phyloP scores from a whole-genome alignment of 2,329 filamentous ascomycete species.

The Fusarium brevicatenulatum region DNA sequence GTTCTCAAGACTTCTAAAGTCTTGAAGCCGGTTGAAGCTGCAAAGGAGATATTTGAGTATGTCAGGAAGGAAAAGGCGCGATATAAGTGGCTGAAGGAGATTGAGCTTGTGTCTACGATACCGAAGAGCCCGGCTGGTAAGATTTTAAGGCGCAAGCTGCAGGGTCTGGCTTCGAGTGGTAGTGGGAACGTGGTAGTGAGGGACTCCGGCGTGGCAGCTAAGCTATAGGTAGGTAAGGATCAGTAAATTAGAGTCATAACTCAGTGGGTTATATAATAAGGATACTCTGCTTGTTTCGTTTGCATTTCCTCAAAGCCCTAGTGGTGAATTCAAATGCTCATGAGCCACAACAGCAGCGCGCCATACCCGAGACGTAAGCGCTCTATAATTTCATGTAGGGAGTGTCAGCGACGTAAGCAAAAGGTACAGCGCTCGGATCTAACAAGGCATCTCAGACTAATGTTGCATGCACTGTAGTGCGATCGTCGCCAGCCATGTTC shows the following conservation, averaged over 20 bases:
- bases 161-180: accelerated
- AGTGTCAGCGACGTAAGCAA: too few species aligned
- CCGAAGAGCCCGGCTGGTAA: constrained; percentile 7
- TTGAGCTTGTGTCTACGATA: constrained; percentile 5
- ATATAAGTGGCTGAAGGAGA: constrained; percentile 7
- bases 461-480: too few species aligned
- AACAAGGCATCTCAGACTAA: too few species aligned
- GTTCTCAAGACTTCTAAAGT: background rate
- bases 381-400: too few species aligned
- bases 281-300: too few species aligned
- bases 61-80: background rate
- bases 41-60: background rate
- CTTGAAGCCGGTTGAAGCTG: background rate
- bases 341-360: too few species aligned
- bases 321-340: too few species aligned
- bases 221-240: background rate
- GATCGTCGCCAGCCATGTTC: too few species aligned
- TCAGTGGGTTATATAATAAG: too few species aligned
- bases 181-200: background rate
- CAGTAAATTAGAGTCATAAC: accelerated
- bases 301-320: too few species aligned
- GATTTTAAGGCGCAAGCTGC: background rate
- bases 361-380: too few species aligned
- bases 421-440: too few species aligned
- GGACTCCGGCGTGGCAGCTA: background rate